Evolutionary conservation across 805 yeast genomes (phyloP).

Genomic region (Wickerhamomyces bovis): DNA sequence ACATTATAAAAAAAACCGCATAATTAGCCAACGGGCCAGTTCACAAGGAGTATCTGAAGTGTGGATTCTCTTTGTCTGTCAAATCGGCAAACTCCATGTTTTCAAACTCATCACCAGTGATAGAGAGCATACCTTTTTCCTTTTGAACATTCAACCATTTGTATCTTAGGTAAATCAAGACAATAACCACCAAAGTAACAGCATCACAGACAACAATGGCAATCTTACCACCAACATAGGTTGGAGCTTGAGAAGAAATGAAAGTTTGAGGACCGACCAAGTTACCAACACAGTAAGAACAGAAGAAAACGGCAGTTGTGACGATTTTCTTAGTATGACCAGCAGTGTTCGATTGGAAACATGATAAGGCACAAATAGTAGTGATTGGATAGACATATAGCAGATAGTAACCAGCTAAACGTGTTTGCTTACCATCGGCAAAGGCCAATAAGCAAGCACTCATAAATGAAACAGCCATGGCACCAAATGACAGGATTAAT

Average conservation of each 20-base stretch:
- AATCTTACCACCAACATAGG: conserved; percentile 34
- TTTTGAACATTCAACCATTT: conserved; percentile 34
- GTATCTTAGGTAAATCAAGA: conserved; percentile 20
- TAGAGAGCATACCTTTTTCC: conserved; percentile 4
- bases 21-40: too few relatives aligned
- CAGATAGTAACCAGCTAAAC: neutral
- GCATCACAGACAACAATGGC: conserved; percentile 29
- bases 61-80: conserved; percentile 39
- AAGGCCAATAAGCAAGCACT: neutral
- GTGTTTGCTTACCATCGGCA: conserved; percentile 11
- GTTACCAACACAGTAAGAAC: conserved; percentile 51
- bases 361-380: neutral
- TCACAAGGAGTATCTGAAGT: conserved; percentile 30
- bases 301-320: conserved; percentile 37
- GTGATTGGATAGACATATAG: neutral
- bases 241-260: conserved; percentile 36
- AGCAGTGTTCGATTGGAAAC: conserved; percentile 4
- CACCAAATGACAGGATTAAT: neutral
- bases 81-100: conserved; percentile 35
- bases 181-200: conserved; percentile 24
- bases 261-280: conserved; percentile 51
- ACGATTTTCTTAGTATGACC: conserved; percentile 45
- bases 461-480: neutral
- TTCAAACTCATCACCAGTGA: conserved; percentile 1
- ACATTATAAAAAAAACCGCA: too few relatives aligned